phyloP scores from a whole-genome alignment of 2,329 filamentous ascomycete species.

The Cytospora piceicola region DNA sequence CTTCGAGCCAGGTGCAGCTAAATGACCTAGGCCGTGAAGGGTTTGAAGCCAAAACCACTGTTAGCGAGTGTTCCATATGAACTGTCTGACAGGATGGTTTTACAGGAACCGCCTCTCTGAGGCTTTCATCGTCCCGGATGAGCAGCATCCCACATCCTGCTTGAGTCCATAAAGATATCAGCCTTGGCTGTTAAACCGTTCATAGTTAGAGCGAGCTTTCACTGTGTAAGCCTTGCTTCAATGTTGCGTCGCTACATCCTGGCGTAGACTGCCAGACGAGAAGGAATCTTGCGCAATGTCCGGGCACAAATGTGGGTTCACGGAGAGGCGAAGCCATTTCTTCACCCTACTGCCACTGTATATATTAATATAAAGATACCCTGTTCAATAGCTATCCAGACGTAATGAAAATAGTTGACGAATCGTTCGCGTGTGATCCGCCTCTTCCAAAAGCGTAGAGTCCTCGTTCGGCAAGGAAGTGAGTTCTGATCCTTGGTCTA shows the following conservation, averaged over 20 bases:
- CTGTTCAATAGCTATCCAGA: background rate
- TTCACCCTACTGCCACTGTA: background rate
- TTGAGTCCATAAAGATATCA: background rate
- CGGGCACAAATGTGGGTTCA: background rate
- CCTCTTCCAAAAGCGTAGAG: background rate
- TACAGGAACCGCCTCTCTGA: slow-evolving; percentile 29
- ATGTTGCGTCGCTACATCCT: too few relatives aligned
- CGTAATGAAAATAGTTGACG: background rate
- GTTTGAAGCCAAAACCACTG: slow-evolving; percentile 29
- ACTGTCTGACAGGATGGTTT: slow-evolving; percentile 15
- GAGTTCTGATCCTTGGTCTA: too few relatives aligned
- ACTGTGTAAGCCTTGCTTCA: too few relatives aligned
- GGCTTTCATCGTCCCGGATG: slow-evolving; percentile 18
- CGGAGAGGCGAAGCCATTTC: background rate
- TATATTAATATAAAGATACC: background rate
- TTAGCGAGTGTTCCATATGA: slow-evolving; percentile 28
- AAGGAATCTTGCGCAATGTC: background rate
- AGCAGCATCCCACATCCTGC: background rate
- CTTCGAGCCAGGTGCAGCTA: slow-evolving; percentile 32
- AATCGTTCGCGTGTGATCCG: background rate
- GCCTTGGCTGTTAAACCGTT: background rate
- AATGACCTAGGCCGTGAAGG: slow-evolving; percentile 30
- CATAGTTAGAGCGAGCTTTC: background rate
- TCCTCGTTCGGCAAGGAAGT: background rate
- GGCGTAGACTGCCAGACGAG: background rate